These are phyloP conservation scores for Quercus berberidifolia DNA, from an alignment of 306 rosid species.

Conservation along the genomic window DNA sequence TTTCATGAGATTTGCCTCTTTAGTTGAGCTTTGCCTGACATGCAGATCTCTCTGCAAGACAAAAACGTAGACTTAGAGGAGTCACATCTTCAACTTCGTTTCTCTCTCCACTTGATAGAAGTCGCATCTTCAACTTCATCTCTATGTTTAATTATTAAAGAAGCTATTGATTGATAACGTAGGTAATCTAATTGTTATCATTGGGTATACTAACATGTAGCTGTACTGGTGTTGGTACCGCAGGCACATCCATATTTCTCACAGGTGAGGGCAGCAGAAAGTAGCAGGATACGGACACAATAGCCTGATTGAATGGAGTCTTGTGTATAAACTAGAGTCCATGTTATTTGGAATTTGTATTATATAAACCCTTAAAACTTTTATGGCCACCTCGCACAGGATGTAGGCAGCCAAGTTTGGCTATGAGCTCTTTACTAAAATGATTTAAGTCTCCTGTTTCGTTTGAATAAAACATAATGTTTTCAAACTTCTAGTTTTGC, in stretches of 20 bases:
- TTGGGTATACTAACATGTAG: constrained; percentile 7
- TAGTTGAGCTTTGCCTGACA: too few species aligned
- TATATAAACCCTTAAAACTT: constrained; percentile 26
- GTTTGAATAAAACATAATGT: constrained; percentile 16
- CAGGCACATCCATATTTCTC: constrained; percentile 90
- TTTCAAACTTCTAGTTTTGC: not conserved
- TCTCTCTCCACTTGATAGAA: too few species aligned
- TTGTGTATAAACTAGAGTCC: constrained; percentile 23
- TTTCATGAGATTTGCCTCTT: too few species aligned
- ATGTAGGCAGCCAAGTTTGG: constrained; percentile 21
- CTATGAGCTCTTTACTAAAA: constrained; percentile 26
- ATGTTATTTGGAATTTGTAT: constrained; percentile 38
- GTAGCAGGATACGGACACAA: constrained; percentile 82
- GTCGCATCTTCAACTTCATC: too few species aligned
- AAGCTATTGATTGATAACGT: not conserved
- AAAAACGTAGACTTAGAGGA: too few species aligned
- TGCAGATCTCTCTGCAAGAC: too few species aligned
- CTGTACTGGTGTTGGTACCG: constrained; percentile 15
- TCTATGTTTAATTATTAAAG: too few species aligned
- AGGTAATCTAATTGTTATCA: not conserved
- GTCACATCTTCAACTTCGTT: too few species aligned
- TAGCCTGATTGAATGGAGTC: constrained; percentile 21
- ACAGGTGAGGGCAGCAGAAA: constrained; percentile 95
- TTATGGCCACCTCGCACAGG: constrained; percentile 22
- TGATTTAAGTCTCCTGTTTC: constrained; percentile 11